Conservation (phyloP, 2,329 filamentous ascomycete genomes). For the Nigrospora sphaerica region DNA sequence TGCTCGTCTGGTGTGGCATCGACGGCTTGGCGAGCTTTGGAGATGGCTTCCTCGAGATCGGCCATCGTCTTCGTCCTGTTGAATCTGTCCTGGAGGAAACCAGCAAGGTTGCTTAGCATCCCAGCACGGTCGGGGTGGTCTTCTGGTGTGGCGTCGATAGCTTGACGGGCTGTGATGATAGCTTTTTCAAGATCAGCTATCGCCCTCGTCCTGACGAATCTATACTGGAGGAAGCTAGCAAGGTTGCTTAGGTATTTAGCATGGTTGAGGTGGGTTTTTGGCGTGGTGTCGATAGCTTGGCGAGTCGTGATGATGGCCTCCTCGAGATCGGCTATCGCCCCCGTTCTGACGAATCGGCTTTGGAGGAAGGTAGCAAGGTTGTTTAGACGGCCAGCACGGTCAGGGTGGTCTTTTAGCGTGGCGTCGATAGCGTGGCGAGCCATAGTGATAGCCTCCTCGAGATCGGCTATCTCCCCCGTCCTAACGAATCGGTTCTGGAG, state of each 20-base stretch:
- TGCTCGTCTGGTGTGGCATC: conserved; percentile 4
- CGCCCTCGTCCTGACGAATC: conserved; percentile 3
- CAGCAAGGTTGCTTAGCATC: conserved; percentile 1
- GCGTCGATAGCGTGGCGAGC: no score
- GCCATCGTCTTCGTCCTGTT: conserved; percentile 3
- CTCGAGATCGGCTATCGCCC: conserved; percentile 5
- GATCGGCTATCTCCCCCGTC: no score
- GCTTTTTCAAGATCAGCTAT: conserved; percentile 9
- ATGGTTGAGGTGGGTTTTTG: neutral
- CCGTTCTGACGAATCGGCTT: no score
- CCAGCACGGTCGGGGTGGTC: conserved; percentile 3
- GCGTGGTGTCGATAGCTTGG: neutral
- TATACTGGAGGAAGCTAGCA: conserved; percentile 1
- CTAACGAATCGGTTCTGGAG: no score
- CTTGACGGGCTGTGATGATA: conserved; percentile 5
- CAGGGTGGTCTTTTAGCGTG: no score
- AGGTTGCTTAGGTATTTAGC: neutral
- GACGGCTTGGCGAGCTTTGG: conserved; percentile 4
- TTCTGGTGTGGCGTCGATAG: conserved; percentile 5
- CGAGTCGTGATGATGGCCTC: neutral
- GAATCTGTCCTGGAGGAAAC: no score
- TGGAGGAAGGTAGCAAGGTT: no score
- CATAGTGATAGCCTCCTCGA: no score
- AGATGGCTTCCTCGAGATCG: conserved; percentile 10
- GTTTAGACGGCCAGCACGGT: no score